phyloP scores from a whole-genome alignment of 176 grass and related monocot species.

The Phyllostachys edulis region DNA sequence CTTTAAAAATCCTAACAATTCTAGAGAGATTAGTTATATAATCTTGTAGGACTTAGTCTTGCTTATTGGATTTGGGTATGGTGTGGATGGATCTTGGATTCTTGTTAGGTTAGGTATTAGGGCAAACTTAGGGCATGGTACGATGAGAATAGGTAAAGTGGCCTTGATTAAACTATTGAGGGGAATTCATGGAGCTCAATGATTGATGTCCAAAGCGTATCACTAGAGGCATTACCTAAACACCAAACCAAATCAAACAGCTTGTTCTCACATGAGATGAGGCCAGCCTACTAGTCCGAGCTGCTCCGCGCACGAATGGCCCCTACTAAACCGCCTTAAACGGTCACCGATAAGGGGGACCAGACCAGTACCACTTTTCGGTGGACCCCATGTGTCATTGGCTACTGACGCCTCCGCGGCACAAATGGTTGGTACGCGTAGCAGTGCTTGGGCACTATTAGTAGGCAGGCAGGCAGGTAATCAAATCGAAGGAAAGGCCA shows the following conservation, averaged over 20 bases:
- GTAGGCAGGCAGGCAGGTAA: not conserved
- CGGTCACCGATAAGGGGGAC: not conserved
- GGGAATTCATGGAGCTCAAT: slow-evolving; percentile 42
- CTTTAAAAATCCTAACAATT: not conserved
- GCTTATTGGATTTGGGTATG: slow-evolving; percentile 18
- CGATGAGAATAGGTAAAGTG: slow-evolving; percentile 27
- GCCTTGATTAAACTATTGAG: slow-evolving; percentile 24
- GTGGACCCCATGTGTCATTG: not conserved
- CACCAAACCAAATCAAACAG: slow-evolving; percentile 28
- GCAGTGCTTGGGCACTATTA: not conserved
- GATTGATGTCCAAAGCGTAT: slow-evolving; percentile 61
- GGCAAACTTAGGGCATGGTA: not conserved
- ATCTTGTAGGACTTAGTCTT: not conserved
- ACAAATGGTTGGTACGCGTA: not conserved
- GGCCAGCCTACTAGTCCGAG: not conserved
- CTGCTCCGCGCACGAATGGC: not conserved
- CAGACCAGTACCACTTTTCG: accelerated
- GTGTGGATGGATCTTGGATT: slow-evolving; percentile 39
- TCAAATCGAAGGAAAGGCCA: slow-evolving; percentile 31
- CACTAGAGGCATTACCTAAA: slow-evolving; percentile 38
- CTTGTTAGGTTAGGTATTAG: slow-evolving; percentile 29
- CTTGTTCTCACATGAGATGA: slow-evolving; percentile 36
- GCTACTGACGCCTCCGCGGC: accelerated
- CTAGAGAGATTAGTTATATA: not conserved
- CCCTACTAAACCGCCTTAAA: not conserved